A percentile compares a stretch with the other conserved stretches of the same genome.
phyloP scores from a whole-genome alignment of 2,329 filamentous ascomycete genomes.

The Ophiocordyceps robertsii region DNA sequence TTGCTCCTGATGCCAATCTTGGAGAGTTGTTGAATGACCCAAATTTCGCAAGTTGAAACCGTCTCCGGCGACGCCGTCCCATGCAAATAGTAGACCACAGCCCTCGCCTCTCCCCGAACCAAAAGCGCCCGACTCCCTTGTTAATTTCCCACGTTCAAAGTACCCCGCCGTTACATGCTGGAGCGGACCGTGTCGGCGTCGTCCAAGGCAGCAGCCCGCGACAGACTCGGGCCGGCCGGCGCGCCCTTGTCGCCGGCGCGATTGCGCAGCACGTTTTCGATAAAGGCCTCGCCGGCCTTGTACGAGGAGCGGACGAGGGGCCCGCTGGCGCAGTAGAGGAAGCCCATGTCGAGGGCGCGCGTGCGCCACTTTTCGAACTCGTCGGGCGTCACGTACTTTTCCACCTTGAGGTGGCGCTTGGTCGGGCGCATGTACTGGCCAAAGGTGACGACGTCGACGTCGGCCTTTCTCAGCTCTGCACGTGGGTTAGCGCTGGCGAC shows the following conservation, averaged over 20 bases:
- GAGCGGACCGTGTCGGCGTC: constrained; percentile 15
- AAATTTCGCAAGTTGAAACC: too few species aligned
- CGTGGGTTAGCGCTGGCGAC: background rate
- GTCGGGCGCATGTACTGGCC: constrained; percentile 99
- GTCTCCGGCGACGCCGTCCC: too few species aligned
- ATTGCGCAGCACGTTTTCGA: constrained; percentile 94
- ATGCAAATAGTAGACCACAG: too few species aligned
- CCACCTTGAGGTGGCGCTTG: constrained; percentile 93
- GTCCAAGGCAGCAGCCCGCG: constrained; percentile 26
- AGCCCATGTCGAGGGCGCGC: constrained; percentile 85
- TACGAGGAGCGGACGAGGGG: constrained; percentile 90
- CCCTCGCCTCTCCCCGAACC: too few species aligned
- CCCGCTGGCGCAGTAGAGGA: constrained; percentile 90
- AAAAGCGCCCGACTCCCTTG: too few species aligned
- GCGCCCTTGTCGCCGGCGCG: constrained; percentile 35
- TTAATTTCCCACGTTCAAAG: too few species aligned
- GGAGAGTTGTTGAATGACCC: too few species aligned
- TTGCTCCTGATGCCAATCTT: too few species aligned
- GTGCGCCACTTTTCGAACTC: constrained; percentile 86
- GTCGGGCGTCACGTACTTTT: constrained; percentile 85
- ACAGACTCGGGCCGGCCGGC: constrained; percentile 17
- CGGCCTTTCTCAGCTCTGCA: constrained; percentile 59
- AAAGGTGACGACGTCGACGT: constrained; percentile 93
- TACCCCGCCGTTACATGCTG: constrained; percentile 6
- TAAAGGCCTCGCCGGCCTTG: constrained; percentile 96